Evolutionary conservation across 2,329 filamentous ascomycete species (phyloP).

Genomic region (Dactylonectria estremocensis): DNA sequence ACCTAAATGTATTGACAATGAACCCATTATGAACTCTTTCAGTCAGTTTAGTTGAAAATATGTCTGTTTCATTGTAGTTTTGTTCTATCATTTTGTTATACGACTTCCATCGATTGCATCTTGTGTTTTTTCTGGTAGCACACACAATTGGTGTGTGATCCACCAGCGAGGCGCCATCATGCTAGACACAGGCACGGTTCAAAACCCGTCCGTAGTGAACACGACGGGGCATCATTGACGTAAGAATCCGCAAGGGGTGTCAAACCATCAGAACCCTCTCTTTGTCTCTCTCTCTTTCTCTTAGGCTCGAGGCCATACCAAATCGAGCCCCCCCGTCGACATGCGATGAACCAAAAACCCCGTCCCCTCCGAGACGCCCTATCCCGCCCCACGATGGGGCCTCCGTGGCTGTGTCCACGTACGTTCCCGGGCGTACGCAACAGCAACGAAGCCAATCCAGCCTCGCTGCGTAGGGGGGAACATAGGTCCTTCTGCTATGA

Average conservation of each 20-base stretch:
- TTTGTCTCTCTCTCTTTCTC: not conserved
- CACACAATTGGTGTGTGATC: too few relatives aligned
- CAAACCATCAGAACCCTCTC: too few relatives aligned
- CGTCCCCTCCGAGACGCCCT: not conserved
- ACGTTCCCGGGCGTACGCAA: not conserved
- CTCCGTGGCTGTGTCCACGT: slow-evolving; percentile 12
- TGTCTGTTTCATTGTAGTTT: too few relatives aligned
- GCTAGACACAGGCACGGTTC: not conserved
- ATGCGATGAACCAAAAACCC: not conserved
- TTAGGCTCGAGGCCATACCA: not conserved
- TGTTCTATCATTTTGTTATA: too few relatives aligned
- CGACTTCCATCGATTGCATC: too few relatives aligned
- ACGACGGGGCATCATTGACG: slow-evolving; percentile 2
- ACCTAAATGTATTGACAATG: too few relatives aligned
- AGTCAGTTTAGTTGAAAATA: too few relatives aligned
- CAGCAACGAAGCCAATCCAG: not conserved
- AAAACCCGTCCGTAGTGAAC: not conserved
- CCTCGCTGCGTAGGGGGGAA: not conserved
- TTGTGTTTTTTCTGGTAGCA: too few relatives aligned
- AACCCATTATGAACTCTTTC: too few relatives aligned
- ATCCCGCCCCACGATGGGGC: not conserved
- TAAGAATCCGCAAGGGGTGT: slow-evolving; percentile 2
- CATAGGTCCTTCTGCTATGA: not conserved
- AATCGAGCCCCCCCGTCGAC: not conserved
- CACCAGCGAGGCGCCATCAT: not conserved